phyloP scores from a whole-genome alignment of 768 basidiomycete genomes.

The Russula olivacea region DNA sequence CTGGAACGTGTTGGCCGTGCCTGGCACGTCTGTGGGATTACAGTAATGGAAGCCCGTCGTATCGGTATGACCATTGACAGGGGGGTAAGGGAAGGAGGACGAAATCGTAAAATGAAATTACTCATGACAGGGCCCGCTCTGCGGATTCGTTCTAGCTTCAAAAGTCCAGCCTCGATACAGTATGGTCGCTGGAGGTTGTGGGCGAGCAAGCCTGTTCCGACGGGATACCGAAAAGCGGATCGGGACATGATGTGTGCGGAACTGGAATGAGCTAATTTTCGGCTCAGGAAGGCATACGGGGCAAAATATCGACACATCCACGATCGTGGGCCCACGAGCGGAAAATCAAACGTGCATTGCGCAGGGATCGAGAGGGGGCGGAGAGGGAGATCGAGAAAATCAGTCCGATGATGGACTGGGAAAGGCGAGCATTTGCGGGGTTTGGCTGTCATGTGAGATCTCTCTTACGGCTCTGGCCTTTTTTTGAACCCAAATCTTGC shows the following conservation, averaged over 20 bases:
- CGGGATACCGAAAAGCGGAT: slow-evolving; percentile 7
- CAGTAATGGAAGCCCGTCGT: neutral
- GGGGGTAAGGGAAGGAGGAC: neutral
- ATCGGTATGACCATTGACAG: neutral
- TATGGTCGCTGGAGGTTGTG: neutral
- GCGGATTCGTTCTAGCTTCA: neutral
- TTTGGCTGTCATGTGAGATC: slow-evolving; percentile 4
- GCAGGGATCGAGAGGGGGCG: neutral
- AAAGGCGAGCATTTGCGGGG: slow-evolving; percentile 1
- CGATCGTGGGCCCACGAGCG: neutral
- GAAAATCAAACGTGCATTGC: slow-evolving; percentile 1
- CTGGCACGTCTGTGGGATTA: neutral
- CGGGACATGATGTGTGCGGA: slow-evolving; percentile 1
- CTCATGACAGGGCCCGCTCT: neutral
- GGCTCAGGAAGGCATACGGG: neutral
- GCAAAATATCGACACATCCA: neutral
- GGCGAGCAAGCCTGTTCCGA: neutral
- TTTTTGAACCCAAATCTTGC: neutral
- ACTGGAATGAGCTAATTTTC: neutral
- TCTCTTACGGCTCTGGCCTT: neutral
- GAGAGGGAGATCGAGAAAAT: neutral
- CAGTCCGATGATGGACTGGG: neutral
- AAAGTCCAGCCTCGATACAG: neutral
- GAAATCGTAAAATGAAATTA: neutral
- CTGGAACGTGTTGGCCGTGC: slow-evolving; percentile 5